Evolutionary conservation across 2,329 filamentous ascomycete genomes (phyloP).

Genomic region (Aspergillus quadricinctus): DNA sequence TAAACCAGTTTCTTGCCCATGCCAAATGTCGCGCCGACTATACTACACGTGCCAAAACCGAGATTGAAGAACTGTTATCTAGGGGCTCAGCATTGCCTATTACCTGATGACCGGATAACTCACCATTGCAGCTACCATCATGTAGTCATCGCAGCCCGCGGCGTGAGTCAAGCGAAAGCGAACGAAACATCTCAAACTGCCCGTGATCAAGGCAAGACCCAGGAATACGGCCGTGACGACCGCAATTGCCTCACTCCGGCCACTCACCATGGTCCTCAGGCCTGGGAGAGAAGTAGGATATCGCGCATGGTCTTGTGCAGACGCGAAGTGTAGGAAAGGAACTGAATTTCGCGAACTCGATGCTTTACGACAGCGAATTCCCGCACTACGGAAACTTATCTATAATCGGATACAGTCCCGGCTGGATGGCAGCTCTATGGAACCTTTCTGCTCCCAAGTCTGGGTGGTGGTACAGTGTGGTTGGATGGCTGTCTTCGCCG

Average conservation of each 20-base stretch:
- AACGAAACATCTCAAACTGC: constrained; percentile 25
- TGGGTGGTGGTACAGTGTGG: background rate
- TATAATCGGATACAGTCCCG: background rate
- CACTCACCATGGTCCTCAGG: background rate
- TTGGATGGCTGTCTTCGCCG: background rate
- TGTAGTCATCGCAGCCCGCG: constrained; percentile 27
- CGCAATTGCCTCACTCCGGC: background rate
- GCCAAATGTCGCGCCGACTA: constrained; percentile 23
- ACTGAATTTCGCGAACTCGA: background rate
- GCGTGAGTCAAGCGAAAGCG: constrained; percentile 21
- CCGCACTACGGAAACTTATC: background rate
- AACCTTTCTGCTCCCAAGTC: background rate
- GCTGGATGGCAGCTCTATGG: background rate
- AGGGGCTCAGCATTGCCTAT: no score
- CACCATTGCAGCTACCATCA: constrained; percentile 25
- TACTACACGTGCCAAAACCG: constrained; percentile 22
- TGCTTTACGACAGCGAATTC: background rate
- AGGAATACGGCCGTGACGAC: constrained; percentile 17
- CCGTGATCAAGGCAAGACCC: constrained; percentile 15
- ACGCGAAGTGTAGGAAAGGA: background rate
- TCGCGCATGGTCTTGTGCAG: background rate
- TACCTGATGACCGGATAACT: no score
- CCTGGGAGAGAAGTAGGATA: background rate
- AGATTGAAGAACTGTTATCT: constrained; percentile 14
- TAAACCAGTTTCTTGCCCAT: constrained; percentile 20